Conservation (phyloP, 768 basidiomycete species). For the Lyophyllum shimeji region DNA sequence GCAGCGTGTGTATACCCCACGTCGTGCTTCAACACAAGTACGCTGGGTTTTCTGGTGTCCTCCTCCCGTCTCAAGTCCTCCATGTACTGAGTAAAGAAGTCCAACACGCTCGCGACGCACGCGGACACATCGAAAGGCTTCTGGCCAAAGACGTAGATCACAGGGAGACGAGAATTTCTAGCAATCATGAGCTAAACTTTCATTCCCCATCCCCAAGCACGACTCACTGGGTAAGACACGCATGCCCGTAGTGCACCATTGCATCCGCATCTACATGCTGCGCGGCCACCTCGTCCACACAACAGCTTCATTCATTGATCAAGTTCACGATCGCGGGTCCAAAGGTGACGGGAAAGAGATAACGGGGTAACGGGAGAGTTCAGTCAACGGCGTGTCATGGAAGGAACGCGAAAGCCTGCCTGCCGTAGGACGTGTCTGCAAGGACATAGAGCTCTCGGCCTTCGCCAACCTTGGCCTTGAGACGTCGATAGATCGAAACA, state of each 20-base stretch:
- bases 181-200: background rate
- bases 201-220: background rate
- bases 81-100: conserved; percentile 25
- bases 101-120: conserved; percentile 44
- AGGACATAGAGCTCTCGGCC: conserved; percentile 33
- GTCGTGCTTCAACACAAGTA: conserved; percentile 67
- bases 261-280: conserved; percentile 91
- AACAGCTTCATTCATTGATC: conserved; percentile 60
- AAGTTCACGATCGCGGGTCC: background rate
- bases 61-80: background rate
- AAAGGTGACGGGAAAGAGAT: background rate
- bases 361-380: background rate
- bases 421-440: conserved; percentile 97
- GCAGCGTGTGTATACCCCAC: conserved; percentile 72
- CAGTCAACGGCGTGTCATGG: conserved; percentile 14
- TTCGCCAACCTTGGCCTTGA: conserved; percentile 44
- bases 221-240: conserved; percentile 89
- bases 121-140: conserved; percentile 56
- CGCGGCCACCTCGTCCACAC: conserved; percentile 94
- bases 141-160: conserved; percentile 89
- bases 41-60: conserved; percentile 16
- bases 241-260: conserved; percentile 94
- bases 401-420: conserved; percentile 45
- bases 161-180: conserved; percentile 85
- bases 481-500: conserved; percentile 73